Conservation (phyloP, 2,329 filamentous ascomycete genomes). For the Fusarium fujikuroi region DNA sequence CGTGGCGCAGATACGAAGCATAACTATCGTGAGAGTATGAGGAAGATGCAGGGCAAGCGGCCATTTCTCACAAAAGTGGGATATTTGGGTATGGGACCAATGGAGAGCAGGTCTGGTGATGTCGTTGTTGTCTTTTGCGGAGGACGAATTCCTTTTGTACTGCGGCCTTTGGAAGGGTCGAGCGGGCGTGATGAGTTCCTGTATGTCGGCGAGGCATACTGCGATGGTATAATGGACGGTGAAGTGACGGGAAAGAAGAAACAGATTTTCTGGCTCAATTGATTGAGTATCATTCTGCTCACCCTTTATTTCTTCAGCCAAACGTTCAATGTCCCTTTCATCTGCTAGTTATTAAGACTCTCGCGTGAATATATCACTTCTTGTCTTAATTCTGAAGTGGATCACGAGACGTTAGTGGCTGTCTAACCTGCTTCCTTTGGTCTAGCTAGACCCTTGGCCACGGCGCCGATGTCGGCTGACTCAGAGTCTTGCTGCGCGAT, state of each 20-base stretch:
- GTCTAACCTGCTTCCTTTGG: background rate
- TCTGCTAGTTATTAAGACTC: background rate
- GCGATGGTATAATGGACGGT: background rate
- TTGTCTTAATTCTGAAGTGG: background rate
- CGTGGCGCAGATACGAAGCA: fast-evolving
- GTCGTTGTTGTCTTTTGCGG: background rate
- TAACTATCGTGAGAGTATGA: background rate
- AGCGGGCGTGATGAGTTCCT: fast-evolving
- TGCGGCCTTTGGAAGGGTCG: background rate
- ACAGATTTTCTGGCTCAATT: background rate
- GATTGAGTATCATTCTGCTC: background rate
- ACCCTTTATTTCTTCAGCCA: background rate
- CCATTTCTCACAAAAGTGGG: background rate
- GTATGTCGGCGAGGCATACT: background rate
- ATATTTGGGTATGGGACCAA: background rate
- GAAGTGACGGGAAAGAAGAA: fast-evolving
- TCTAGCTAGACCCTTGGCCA: no score
- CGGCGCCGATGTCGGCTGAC: background rate
- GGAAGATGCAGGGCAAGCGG: background rate
- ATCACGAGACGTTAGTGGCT: background rate
- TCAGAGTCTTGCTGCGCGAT: background rate
- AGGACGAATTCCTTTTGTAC: background rate
- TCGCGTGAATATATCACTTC: background rate
- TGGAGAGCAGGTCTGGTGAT: background rate
- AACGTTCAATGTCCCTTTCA: background rate